Evolutionary conservation across 495 filamentous ascomycete genomes (phyloP).

Genomic region (Hypoxylon fragiforme): DNA sequence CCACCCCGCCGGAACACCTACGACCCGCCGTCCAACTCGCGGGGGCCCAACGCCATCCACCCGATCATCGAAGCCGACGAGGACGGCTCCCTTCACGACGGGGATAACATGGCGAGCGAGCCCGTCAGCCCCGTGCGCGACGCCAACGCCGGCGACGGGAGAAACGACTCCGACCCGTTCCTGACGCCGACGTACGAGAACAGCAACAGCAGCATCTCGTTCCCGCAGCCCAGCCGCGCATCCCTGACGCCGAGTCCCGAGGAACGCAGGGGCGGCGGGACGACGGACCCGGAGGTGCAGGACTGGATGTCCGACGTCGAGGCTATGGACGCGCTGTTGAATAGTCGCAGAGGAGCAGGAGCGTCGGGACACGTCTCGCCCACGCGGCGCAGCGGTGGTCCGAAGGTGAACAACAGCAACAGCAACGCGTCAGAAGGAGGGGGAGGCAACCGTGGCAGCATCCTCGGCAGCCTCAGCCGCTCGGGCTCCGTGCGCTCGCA

Average conservation of each 20-base stretch:
- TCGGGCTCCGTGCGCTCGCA: slow-evolving; percentile 35
- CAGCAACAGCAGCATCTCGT: slow-evolving; percentile 22
- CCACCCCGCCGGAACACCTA: slow-evolving; percentile 33
- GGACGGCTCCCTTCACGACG: slow-evolving; percentile 57
- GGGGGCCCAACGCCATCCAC: slow-evolving; percentile 48
- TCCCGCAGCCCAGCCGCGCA: slow-evolving; percentile 31
- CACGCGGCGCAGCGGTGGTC: slow-evolving; percentile 3
- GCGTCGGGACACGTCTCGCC: slow-evolving; percentile 15
- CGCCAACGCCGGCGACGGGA: neutral
- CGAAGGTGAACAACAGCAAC: slow-evolving; percentile 7
- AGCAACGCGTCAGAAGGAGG: too few relatives aligned
- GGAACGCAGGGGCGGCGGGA: slow-evolving; percentile 14
- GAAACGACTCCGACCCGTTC: neutral
- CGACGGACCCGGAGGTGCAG: slow-evolving; percentile 56
- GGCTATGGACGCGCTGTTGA: slow-evolving; percentile 54
- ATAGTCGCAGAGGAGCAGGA: slow-evolving; percentile 18
- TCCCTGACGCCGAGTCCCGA: slow-evolving; percentile 39
- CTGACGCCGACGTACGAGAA: slow-evolving; percentile 37
- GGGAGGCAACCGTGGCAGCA: slow-evolving; percentile 42
- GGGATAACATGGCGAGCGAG: slow-evolving; percentile 29
- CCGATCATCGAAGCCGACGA: slow-evolving; percentile 69
- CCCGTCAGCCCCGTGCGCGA: slow-evolving; percentile 28
- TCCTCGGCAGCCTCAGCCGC: slow-evolving; percentile 35
- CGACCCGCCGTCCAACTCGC: slow-evolving; percentile 18
- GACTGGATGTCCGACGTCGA: slow-evolving; percentile 66